Percentiles rank a stretch among this genome's conserved stretches.
phyloP scores from a whole-genome alignment of 495 filamentous ascomycete genomes.

The Aspergillus mulundensis region DNA sequence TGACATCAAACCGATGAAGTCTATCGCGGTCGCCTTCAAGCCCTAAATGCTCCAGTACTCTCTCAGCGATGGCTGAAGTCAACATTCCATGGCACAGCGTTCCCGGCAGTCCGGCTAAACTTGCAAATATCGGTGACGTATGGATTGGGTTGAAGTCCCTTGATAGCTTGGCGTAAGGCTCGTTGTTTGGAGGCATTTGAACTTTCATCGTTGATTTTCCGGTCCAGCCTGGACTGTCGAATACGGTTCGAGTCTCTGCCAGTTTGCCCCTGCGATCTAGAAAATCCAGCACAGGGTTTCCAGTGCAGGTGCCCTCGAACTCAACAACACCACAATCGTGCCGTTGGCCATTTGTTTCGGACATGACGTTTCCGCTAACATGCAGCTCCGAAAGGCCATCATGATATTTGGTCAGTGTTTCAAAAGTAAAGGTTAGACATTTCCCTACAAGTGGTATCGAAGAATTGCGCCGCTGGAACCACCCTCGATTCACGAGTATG shows the following conservation, averaged over 20 bases:
- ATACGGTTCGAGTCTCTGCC: not conserved
- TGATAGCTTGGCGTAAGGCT: conserved; percentile 26
- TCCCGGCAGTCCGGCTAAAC: conserved; percentile 27
- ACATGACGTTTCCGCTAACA: conserved; percentile 11
- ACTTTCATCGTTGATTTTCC: conserved; percentile 14
- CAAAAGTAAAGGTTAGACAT: conserved; percentile 15
- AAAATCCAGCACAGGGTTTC: conserved; percentile 33
- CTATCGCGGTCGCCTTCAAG: conserved; percentile 14
- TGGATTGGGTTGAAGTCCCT: conserved; percentile 39
- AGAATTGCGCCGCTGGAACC: conserved; percentile 16
- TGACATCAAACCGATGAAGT: conserved; percentile 23
- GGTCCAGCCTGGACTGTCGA: conserved; percentile 13
- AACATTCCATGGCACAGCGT: conserved; percentile 37
- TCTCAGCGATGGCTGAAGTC: conserved; percentile 21
- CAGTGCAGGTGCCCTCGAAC: conserved; percentile 11
- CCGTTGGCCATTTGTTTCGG: not conserved
- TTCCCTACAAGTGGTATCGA: conserved; percentile 16
- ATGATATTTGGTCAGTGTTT: conserved; percentile 13
- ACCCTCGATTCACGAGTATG: conserved; percentile 21
- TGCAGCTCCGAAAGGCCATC: conserved; percentile 6
- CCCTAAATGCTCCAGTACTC: conserved; percentile 18
- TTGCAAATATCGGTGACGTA: conserved; percentile 27
- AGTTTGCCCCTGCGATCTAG: conserved; percentile 24
- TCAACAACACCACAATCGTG: conserved; percentile 7
- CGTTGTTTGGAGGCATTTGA: conserved; percentile 24